A percentile compares a stretch with the other conserved stretches of the same genome.
Evolutionary conservation across 179 eudicot species (phyloP).

Genomic region (Drosera spatulata): DNA sequence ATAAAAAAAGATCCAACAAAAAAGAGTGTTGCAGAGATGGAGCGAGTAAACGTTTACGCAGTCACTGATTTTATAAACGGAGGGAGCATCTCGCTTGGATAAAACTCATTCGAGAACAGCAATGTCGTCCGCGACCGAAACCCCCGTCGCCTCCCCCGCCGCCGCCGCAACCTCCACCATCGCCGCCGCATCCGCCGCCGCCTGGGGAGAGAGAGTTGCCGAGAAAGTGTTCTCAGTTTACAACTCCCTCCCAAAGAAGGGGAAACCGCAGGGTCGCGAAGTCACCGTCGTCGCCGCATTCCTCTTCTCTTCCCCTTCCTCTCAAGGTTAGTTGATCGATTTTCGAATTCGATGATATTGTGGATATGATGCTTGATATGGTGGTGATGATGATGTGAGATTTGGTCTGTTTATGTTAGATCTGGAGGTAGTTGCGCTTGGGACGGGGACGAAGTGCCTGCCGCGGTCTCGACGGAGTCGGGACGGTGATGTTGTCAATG

Average conservation of each 20-base stretch:
- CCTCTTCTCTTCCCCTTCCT: constrained; percentile 54
- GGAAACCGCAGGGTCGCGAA: constrained; percentile 84
- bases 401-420: constrained; percentile 24
- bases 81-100: too few relatives aligned
- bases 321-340: constrained; percentile 28
- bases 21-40: too few relatives aligned
- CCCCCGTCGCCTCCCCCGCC: too few relatives aligned
- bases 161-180: too few relatives aligned
- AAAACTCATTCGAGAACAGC: too few relatives aligned
- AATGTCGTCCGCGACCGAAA: too few relatives aligned
- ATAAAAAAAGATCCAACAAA: too few relatives aligned
- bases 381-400: background rate
- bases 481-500: constrained; percentile 43
- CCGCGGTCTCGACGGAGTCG: constrained; percentile 53
- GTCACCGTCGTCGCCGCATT: constrained; percentile 79
- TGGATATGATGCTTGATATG: too few relatives aligned
- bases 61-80: too few relatives aligned
- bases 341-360: too few relatives aligned
- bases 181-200: too few relatives aligned
- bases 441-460: constrained; percentile 88
- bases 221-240: constrained; percentile 32
- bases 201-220: constrained; percentile 65
- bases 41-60: too few relatives aligned
- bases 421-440: constrained; percentile 71
- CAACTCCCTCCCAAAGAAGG: constrained; percentile 74